Conservation (phyloP, 2,329 filamentous ascomycete genomes). For the Botrytis sinoallii region DNA sequence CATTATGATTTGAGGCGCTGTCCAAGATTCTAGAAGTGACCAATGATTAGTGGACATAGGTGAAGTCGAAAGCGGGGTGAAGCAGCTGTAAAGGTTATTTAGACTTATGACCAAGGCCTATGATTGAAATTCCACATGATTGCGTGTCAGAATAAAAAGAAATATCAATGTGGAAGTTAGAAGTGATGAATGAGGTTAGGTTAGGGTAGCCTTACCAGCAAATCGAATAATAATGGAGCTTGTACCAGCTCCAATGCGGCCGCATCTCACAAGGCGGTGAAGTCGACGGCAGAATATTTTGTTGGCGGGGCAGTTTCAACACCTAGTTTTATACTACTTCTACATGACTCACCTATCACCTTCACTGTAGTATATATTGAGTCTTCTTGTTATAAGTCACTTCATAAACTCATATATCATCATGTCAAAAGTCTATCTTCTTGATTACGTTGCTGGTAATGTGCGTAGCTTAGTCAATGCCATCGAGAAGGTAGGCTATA, state of each 20-base stretch:
- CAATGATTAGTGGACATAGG: too few relatives aligned
- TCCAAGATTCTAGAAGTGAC: background rate
- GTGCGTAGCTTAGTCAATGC: constrained; percentile 95
- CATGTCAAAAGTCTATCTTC: constrained; percentile 75
- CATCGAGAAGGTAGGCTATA: constrained; percentile 91
- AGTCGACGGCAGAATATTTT: background rate
- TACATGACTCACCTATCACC: background rate
- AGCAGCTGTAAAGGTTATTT: background rate
- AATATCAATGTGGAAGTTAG: background rate
- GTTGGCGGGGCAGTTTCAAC: background rate
- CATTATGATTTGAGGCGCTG: background rate
- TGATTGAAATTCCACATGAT: background rate
- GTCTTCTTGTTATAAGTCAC: background rate
- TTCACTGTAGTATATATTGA: constrained; percentile 1
- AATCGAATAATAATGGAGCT: background rate
- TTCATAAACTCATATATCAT: background rate
- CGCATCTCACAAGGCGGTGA: background rate
- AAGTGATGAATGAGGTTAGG: background rate
- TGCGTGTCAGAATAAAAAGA: background rate
- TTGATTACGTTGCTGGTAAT: constrained; percentile 94
- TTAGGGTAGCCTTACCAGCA: background rate
- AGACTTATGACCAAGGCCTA: too few relatives aligned
- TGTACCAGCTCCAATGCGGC: background rate
- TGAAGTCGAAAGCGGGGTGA: background rate
- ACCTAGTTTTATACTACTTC: background rate